Percentiles rank a stretch among this genome's conserved stretches.
These are phyloP conservation scores for Zygosaccharomyces sapae DNA, from an alignment of 1,139 yeast genomes.

Conservation along the genomic window DNA sequence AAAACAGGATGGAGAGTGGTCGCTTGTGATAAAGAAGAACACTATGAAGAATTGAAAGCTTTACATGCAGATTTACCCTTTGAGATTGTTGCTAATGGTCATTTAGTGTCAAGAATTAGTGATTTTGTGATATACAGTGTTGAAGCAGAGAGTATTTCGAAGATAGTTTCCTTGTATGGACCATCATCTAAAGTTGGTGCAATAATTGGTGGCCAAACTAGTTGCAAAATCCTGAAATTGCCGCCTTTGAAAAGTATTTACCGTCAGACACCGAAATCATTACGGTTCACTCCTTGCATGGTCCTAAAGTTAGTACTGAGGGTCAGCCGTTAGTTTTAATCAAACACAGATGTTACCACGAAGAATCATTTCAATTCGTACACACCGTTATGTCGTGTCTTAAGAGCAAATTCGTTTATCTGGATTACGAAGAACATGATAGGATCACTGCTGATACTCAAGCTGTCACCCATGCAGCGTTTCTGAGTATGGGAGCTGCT, in stretches of 20 bases:
- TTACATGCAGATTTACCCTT: conserved; percentile 47
- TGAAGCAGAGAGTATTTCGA: conserved; percentile 76
- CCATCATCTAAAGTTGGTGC: conserved; percentile 85
- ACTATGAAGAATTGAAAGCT: conserved; percentile 45
- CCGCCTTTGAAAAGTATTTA: conserved; percentile 70
- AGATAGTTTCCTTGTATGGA: conserved; percentile 71
- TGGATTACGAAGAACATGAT: conserved; percentile 84
- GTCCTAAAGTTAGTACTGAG: conserved; percentile 81
- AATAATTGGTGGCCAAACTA: conserved; percentile 94
- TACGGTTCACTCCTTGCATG: conserved; percentile 88
- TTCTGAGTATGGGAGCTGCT: conserved; percentile 93
- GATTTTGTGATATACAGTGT: conserved; percentile 87
- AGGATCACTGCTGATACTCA: conserved; percentile 96
- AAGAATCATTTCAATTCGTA: conserved; percentile 54
- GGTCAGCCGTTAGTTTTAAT: conserved; percentile 93
- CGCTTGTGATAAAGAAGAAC: conserved; percentile 82
- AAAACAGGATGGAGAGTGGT: conserved; percentile 87
- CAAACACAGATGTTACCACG: conserved; percentile 59
- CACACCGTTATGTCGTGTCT: conserved; percentile 64
- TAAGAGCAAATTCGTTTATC: conserved; percentile 67
- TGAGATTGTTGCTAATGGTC: conserved; percentile 67
- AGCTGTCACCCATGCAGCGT: conserved; percentile 99
- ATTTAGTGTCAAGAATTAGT: conserved; percentile 69
- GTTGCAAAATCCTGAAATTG: conserved; percentile 90
- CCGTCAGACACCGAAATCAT: conserved; percentile 80